Evolutionary conservation across 306 rosid species (phyloP), one percentile per base, ranked within the genome.

Genomic region (Rosa rugosa): DNA sequence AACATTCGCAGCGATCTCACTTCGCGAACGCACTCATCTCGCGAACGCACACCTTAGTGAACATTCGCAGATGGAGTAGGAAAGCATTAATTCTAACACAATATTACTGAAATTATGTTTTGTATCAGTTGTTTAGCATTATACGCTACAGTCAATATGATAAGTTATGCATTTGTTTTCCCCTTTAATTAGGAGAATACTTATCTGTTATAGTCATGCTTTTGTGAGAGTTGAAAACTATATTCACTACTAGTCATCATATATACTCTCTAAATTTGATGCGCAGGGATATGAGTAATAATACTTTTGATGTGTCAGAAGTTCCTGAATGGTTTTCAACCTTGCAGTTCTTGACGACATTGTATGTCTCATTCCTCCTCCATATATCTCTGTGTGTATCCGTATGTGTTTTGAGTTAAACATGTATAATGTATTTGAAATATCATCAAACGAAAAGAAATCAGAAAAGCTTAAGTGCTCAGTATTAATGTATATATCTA

Each of bases 251-350:
- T 27, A 27, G 31, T 27, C 31, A 27, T 27, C 31, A 27, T 27
- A 27, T 27, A 27, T 27, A 27, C 31, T 6, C 9, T 57, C 76
- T 45, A 22, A 34, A 68, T 60, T 65, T 51, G 22, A 80, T 83
- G 40, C 84, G 85, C 78, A 86, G 91, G 75, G 90, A 90, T 49
- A 2, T 90, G 86, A 92, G 94, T 86, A 88, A 90, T 44, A 92
- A 81, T 49, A 82, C 79, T 75, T 92, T 92, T 73, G 76, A 66
- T 76, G 77, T 10, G 11, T 82, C 93, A 22, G 70, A 84, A 14
- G 60, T 87, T 79, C 91, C 94, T 50, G 4, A 53, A 1, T 88
- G 93, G 94, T 9, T 84, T 47, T 75, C 84, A 56, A 81, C 79
- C 64, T 86, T 88, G 34, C 25, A 41, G 71, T 66, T 81, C 69